Evolutionary conservation across 2,329 filamentous ascomycete species (phyloP), one percentile per base, ranked within the genome.

Genomic region (Colletotrichum trifolii): DNA sequence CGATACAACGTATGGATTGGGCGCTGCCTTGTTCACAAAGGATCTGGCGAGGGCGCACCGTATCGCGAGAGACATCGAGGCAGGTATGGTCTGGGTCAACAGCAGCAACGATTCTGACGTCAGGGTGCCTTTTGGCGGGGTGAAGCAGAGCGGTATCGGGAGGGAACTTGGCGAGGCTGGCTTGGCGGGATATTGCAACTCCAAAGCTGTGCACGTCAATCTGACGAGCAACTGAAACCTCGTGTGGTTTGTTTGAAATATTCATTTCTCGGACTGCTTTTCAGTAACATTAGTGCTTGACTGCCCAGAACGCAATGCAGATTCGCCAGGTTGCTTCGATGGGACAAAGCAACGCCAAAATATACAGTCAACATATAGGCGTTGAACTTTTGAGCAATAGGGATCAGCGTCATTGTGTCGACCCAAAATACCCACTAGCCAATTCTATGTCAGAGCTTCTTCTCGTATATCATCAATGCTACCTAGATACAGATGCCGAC

Each of bases 21-120:
- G 84, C 7, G 82, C 83, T 3, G 82, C 85, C 0, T 77, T 90
- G 0, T 89, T 87, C 68, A 87, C 86, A 0, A 78, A 82, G 70
- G 80, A 88, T 64, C 77, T 88, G 35, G 79, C 68, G 47, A 71
- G 73, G 59, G 78, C 77, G 15, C 76, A 79, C 60, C 71, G 72
- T 34, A 71, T 79, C 35, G 78, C 81, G 46, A 81, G 81, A 61
- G 84, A 82, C 25, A 78, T 88, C 46, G 83, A 87, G 72, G 82
- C 84, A 3, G 85, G 85, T n/a, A 79, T 78, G 75, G 76, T 79
- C 10, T 79, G 78, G 78, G 73, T 79, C 46, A 79, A 79, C 57
- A 73, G 72, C 54, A 75, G 73, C 62, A 74, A 76, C 43, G 74
- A 76, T 45, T 71, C 73, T 1, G 73, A 76, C 36, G 68, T 71